A percentile compares a stretch with the other conserved stretches of the same genome.
phyloP scores from a whole-genome alignment of 2,329 filamentous ascomycete species.

The Alternaria brassicae region DNA sequence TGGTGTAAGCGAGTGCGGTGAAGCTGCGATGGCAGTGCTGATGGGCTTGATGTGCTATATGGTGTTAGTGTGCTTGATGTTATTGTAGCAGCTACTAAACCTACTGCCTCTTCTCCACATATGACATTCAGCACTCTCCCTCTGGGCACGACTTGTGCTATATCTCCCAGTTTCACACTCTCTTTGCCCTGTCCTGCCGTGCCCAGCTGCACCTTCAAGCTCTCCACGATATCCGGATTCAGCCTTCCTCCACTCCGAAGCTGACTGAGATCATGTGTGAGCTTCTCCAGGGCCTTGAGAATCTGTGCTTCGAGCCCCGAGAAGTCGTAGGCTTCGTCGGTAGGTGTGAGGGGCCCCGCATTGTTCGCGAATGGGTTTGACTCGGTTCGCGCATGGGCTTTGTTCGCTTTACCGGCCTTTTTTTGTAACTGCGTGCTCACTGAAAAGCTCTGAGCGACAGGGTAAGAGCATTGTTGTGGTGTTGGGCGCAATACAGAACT shows the following conservation, averaged over 20 bases:
- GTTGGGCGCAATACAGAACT: slow-evolving; percentile 15
- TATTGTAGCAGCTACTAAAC: slow-evolving; percentile 28
- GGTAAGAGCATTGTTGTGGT: slow-evolving; percentile 19
- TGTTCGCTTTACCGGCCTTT: slow-evolving; percentile 62
- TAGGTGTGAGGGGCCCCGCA: slow-evolving; percentile 39
- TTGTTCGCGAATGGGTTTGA: slow-evolving; percentile 41
- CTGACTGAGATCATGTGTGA: slow-evolving; percentile 69
- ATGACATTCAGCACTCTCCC: slow-evolving; percentile 68
- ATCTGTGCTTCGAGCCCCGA: slow-evolving; percentile 64
- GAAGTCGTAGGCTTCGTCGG: slow-evolving; percentile 68
- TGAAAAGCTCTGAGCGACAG: slow-evolving; percentile 49
- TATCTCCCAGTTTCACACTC: slow-evolving; percentile 63
- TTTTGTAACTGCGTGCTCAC: slow-evolving; percentile 55
- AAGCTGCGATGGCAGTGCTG: slow-evolving; percentile 60
- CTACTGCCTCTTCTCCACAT: slow-evolving; percentile 69
- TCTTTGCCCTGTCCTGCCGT: slow-evolving; percentile 54
- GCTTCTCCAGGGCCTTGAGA: slow-evolving; percentile 59
- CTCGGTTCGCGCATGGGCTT: slow-evolving; percentile 46
- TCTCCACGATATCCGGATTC: slow-evolving; percentile 68
- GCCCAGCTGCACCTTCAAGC: slow-evolving; percentile 65
- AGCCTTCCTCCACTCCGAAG: slow-evolving; percentile 68
- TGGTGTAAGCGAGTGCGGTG: slow-evolving; percentile 59
- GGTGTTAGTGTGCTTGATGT: slow-evolving; percentile 3
- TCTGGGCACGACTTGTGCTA: slow-evolving; percentile 72
- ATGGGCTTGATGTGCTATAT: slow-evolving; percentile 63